Evolutionary conservation across 371 early-diverging fungal species (phyloP).

Genomic region (Blakeslea trispora): DNA sequence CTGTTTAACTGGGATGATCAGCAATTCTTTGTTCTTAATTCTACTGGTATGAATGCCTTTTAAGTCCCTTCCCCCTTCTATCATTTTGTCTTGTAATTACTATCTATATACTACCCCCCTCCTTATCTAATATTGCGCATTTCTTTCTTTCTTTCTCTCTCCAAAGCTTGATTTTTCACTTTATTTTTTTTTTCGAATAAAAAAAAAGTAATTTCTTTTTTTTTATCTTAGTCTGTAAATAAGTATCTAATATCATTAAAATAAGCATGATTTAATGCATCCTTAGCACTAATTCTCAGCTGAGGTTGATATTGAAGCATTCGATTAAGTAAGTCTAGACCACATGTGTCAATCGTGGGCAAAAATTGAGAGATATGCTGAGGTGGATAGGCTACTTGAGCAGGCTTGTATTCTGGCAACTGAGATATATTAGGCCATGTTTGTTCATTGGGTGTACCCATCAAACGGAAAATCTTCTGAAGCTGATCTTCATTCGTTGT

Average conservation of each 20-base stretch:
- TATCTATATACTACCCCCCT: slow-evolving; percentile 7
- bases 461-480: slow-evolving; percentile 80
- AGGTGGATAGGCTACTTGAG: slow-evolving; percentile 73
- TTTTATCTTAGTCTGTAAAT: slow-evolving; percentile 14
- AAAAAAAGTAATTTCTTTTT: not conserved
- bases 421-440: slow-evolving; percentile 89
- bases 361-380: slow-evolving; percentile 66
- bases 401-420: slow-evolving; percentile 86
- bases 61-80: not conserved
- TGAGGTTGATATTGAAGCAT: slow-evolving; percentile 87
- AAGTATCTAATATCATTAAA: slow-evolving; percentile 63
- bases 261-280: slow-evolving; percentile 81
- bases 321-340: slow-evolving; percentile 74
- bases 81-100: not conserved
- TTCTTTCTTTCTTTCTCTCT: not conserved
- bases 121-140: not conserved
- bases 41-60: slow-evolving; percentile 2
- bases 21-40: slow-evolving; percentile 13
- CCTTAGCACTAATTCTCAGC: slow-evolving; percentile 81
- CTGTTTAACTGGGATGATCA: slow-evolving; percentile 47
- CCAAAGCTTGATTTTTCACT: too few relatives aligned
- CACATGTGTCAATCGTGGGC: slow-evolving; percentile 77
- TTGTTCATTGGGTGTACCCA: slow-evolving; percentile 87
- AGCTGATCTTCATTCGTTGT: slow-evolving; percentile 92
- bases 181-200: too few relatives aligned